Base-by-base conservation (phyloP, 805 yeast genomes). In the Yarrowia keelungensis region DNA sequence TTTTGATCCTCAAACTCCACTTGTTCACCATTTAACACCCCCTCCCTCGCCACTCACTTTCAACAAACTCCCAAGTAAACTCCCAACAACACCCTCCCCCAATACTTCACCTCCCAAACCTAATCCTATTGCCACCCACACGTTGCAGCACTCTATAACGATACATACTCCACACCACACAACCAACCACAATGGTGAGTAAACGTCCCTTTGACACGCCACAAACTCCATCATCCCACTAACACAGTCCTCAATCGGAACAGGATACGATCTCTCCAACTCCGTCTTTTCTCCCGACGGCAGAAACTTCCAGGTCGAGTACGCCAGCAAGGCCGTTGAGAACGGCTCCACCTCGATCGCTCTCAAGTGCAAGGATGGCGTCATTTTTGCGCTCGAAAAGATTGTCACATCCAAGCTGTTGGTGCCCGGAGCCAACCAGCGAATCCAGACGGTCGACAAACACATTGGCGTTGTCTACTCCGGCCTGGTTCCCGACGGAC, bases 221-320 rank as follows among this genome's bases (percentile, higher is more conserved):
- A 7, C 41, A 19, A 19, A 5, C 32, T 26, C 47, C 15, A n/a
- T 38, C 46, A 1, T 8, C n/a, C 39, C 4, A 4, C 67, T 62
- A 62, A 53, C 56, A 39, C 67, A 79, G 94, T 90, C 98, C 47
- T 95, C 99, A 58, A 93, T 95, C 74, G 99, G 99, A 74, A 95
- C 99, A 38, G 99, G 99, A 19, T 95, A 95, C 87, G 99, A 95
- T 84, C 88, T 95, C 76, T 92, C 98, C 42, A 95, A 95, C 82
- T 89, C 97, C 81, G 97, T 94, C 71, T 95, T 95, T 81, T 87
- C 92, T 69, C 94, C 94, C 69, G 85, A 74, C 76, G 84, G 85
- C 76, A 81, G 84, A 79, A 77, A 68, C 79, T 95, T 95, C 82
- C 99, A 95, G 80, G 99, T 95, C 19, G 99, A 95, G 79, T 95